A percentile compares a stretch with the other conserved stretches of the same genome.
phyloP scores from a whole-genome alignment of 1,139 yeast species.

The Hansenula sp. region DNA sequence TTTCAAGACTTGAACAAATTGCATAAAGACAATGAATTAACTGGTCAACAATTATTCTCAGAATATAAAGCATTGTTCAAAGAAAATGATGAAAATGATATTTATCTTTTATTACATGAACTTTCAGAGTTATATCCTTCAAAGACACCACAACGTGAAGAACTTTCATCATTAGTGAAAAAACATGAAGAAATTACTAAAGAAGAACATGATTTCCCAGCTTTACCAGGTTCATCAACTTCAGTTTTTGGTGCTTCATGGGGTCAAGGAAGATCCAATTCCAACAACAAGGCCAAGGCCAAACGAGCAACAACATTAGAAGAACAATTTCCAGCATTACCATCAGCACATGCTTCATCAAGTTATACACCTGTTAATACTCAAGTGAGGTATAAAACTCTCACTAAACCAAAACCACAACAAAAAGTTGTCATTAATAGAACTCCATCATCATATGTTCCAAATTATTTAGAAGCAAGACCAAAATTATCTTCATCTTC shows the following conservation, averaged over 20 bases:
- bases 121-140: slow-evolving; percentile 49
- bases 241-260: slow-evolving; percentile 24
- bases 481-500: slow-evolving; percentile 13
- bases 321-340: slow-evolving; percentile 26
- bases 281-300: slow-evolving; percentile 8
- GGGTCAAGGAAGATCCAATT: slow-evolving; percentile 14
- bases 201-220: slow-evolving; percentile 45
- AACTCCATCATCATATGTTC: slow-evolving; percentile 17
- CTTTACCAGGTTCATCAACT: slow-evolving; percentile 35
- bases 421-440: slow-evolving; percentile 16
- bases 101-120: slow-evolving; percentile 50
- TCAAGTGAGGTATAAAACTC: slow-evolving; percentile 18
- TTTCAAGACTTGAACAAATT: slow-evolving; percentile 48
- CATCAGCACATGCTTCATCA: slow-evolving; percentile 7
- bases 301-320: slow-evolving; percentile 14
- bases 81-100: slow-evolving; percentile 39
- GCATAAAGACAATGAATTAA: slow-evolving; percentile 42
- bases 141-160: slow-evolving; percentile 29
- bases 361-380: slow-evolving; percentile 16
- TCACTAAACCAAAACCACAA: slow-evolving; percentile 8
- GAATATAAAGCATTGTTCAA: slow-evolving; percentile 52
- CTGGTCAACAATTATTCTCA: slow-evolving; percentile 44
- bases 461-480: slow-evolving; percentile 22
- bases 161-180: slow-evolving; percentile 27
- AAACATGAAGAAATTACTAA: slow-evolving; percentile 28